Base-by-base conservation (phyloP, 768 basidiomycete species). In the Auricularia sp. region DNA sequence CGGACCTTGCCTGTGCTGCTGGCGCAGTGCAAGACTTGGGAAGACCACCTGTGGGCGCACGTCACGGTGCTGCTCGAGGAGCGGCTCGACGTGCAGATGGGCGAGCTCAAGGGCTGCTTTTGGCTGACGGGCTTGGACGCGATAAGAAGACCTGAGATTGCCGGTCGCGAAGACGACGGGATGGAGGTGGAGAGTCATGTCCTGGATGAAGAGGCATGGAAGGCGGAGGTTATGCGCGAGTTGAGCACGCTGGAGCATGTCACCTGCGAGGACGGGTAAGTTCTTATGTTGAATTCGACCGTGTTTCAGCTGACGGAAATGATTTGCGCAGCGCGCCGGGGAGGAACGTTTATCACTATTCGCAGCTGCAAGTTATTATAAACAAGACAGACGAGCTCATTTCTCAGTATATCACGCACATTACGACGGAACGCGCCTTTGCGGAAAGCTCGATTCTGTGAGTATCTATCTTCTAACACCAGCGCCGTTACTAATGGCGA, bases 31-130 rank as follows among this genome's bases (percentile, higher is more conserved):
- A 77, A 86, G 39, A 88, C 90, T 23, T 98, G 96, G 95, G 91
- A 95, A 70, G 97, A 99, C 71, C 88, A 95, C 71, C 79, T 98
- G 0, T 99, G 97, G 97, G 92, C 91, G 0, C 87, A 91, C 65
- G 78, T 94, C 61, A 86, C 86, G 68, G 80, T 91, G 61, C 77
- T 91, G 44, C 88, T 90, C 69, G 91, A 95, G 71, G 87, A 92
- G 68, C 86, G 89, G 65, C 83, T 88, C 71, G 87, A 85, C 56
- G 80, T 79, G 36, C 86, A 88, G 66, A 81, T 98, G 70, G 72
- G 78, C 10, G 80, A 82, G 44, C 72, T 92, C 5, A 78, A 80
- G 10, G 87, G 86, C 5, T 84, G 87, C 51, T 95, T 91, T 72
- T 96, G 94, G 93, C 88, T 90, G 65, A 80, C 79, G 21, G 87